A percentile compares a stretch with the other conserved stretches of the same genome.
phyloP scores from a whole-genome alignment of 345 rosid genomes.

The Laguncularia racemosa region DNA sequence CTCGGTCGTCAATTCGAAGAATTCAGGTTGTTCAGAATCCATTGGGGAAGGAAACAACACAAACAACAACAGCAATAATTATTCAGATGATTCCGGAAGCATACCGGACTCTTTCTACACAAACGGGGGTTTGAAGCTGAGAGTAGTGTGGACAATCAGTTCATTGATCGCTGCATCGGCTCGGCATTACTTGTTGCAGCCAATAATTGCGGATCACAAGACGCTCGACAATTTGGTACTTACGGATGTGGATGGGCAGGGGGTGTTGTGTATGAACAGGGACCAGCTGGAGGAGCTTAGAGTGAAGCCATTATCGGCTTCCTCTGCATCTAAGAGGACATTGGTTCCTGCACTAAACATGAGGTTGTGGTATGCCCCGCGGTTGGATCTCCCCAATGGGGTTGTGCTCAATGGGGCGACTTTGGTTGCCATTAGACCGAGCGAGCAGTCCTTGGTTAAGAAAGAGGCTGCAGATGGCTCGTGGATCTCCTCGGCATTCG shows the following conservation, averaged over 20 bases:
- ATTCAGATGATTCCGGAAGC: conserved; percentile 63
- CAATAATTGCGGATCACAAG: conserved; percentile 80
- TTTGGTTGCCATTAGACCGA: conserved; percentile 88
- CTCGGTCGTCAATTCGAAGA: conserved; percentile 31
- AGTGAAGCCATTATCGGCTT: conserved; percentile 84
- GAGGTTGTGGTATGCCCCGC: conserved; percentile 28
- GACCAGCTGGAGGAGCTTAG: conserved; percentile 90
- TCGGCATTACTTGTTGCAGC: conserved; percentile 81
- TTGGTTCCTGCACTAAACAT: conserved; percentile 29
- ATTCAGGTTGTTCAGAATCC: conserved; percentile 13
- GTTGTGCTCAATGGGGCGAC: conserved; percentile 82
- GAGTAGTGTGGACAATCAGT: conserved; percentile 97
- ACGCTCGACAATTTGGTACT: conserved; percentile 75
- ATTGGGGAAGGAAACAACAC: conserved; percentile 17
- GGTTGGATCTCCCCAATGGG: conserved; percentile 44
- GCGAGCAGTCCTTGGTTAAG: conserved; percentile 48
- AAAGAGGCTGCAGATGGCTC: conserved; percentile 62
- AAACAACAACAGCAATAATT: conserved; percentile 3
- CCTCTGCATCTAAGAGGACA: conserved; percentile 30
- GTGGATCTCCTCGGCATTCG: conserved; percentile 78
- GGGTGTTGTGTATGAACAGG: conserved; percentile 83
- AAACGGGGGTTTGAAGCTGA: conserved; percentile 75
- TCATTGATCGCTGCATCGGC: conserved; percentile 95
- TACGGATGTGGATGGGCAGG: conserved; percentile 86
- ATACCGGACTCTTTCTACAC: conserved; percentile 97